These are phyloP conservation scores for Hypomyces perniciosus DNA, from an alignment of 2,329 filamentous ascomycete species.

Conservation along the genomic window DNA sequence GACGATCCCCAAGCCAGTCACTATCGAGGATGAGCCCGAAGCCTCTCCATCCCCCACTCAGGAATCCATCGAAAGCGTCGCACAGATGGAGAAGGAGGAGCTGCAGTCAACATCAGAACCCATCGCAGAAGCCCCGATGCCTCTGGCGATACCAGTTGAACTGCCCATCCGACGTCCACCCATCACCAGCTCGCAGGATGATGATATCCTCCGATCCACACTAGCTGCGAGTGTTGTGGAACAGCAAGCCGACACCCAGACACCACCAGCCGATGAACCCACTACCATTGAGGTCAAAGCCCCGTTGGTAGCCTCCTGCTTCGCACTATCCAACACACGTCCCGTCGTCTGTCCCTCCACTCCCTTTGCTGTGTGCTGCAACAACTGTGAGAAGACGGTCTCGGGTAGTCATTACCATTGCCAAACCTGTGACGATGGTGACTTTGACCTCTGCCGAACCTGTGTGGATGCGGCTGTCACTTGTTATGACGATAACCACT, in stretches of 20 bases:
- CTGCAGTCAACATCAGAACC: not conserved
- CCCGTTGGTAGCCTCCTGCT: conserved; percentile 3
- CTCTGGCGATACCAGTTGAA: conserved; percentile 1
- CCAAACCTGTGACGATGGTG: conserved; percentile 83
- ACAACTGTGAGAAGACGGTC: conserved; percentile 75
- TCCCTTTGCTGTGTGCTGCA: conserved; percentile 84
- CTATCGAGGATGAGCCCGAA: conserved; percentile 47
- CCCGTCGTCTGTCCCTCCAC: conserved; percentile 14
- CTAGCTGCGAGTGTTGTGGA: not conserved
- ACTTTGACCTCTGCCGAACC: conserved; percentile 83
- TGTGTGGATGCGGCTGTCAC: conserved; percentile 72
- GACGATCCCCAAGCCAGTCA: conserved; percentile 35
- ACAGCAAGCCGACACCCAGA: conserved; percentile 13
- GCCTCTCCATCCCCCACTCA: conserved; percentile 9
- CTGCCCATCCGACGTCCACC: conserved; percentile 4
- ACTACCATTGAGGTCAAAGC: not conserved
- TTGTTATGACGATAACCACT: conserved; percentile 76
- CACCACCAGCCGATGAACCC: conserved; percentile 7
- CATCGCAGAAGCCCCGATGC: not conserved
- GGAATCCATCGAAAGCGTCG: conserved; percentile 8
- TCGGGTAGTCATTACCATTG: conserved; percentile 88
- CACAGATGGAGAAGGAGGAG: conserved; percentile 3
- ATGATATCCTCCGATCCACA: not conserved
- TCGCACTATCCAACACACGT: not conserved
- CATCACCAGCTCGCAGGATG: not conserved